Percentiles rank a stretch among this genome's conserved stretches.
phyloP scores from a whole-genome alignment of 768 basidiomycete genomes.

The Termitomyces sp. region DNA sequence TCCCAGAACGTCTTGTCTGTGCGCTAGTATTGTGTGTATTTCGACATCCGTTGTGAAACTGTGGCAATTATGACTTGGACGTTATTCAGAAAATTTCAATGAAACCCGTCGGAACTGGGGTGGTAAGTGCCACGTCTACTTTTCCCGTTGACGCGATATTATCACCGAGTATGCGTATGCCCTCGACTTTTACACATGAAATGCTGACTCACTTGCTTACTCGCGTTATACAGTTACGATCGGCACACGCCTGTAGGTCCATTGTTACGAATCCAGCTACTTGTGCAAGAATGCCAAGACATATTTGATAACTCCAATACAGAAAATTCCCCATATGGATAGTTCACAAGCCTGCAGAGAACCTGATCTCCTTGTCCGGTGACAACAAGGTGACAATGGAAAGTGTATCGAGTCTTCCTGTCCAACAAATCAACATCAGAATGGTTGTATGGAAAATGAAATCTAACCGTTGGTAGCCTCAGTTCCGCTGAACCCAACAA shows the following conservation, averaged over 20 bases:
- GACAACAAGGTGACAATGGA: neutral
- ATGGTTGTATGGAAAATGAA: neutral
- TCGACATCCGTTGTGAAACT: no score
- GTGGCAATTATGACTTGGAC: no score
- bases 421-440: neutral
- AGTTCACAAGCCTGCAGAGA: neutral
- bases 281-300: neutral
- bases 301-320: neutral
- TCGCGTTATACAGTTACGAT: neutral
- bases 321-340: neutral
- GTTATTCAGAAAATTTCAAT: no score
- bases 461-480: neutral
- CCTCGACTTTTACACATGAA: neutral
- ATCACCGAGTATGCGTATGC: no score
- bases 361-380: neutral
- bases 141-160: no score
- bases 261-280: neutral
- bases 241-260: neutral
- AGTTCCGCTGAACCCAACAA: slow-evolving; percentile 2
- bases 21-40: no score
- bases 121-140: no score
- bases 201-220: neutral
- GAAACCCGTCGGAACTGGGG: no score
- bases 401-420: slow-evolving; percentile 2
- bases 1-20: no score